These are phyloP conservation scores for Phoma sp. DNA, from an alignment of 2,329 filamentous ascomycete species.

Conservation along the genomic window DNA sequence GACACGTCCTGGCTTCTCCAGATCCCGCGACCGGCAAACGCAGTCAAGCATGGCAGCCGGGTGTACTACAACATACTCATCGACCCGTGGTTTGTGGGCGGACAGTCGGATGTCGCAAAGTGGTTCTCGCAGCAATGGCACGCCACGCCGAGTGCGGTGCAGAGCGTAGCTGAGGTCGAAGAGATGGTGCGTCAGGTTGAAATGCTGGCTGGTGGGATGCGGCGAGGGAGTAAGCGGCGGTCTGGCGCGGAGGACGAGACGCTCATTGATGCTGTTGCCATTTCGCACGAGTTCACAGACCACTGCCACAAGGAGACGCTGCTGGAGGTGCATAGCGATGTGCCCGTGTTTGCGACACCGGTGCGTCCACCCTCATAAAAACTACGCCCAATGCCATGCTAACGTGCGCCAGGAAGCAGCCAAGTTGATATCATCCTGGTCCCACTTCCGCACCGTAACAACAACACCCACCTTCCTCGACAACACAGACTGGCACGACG, in stretches of 20 bases:
- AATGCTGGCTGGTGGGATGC: conserved; percentile 43
- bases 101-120: conserved; percentile 67
- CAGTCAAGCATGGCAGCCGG: conserved; percentile 52
- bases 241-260: conserved; percentile 31
- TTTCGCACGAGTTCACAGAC: conserved; percentile 73
- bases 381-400: background rate
- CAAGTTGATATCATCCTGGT: conserved; percentile 63
- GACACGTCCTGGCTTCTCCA: conserved; percentile 74
- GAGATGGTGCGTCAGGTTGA: conserved; percentile 61
- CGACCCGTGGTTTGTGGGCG: conserved; percentile 70
- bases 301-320: conserved; percentile 71
- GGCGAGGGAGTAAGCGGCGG: conserved; percentile 25
- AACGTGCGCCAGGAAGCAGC: conserved; percentile 59
- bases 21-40: conserved; percentile 62
- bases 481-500: conserved; percentile 55
- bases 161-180: conserved; percentile 64
- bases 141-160: conserved; percentile 60
- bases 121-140: conserved; percentile 75
- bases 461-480: conserved; percentile 57
- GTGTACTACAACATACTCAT: conserved; percentile 70
- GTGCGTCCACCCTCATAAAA: conserved; percentile 36
- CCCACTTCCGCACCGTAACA: conserved; percentile 65
- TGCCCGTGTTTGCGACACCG: conserved; percentile 67
- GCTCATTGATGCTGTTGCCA: conserved; percentile 65
- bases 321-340: conserved; percentile 59